A percentile compares a stretch with the other conserved stretches of the same genome.
These are phyloP conservation scores for Sphagnum fallax DNA, from an alignment of 228 moss, liverwort and hornwort genomes.

Conservation along the genomic window DNA sequence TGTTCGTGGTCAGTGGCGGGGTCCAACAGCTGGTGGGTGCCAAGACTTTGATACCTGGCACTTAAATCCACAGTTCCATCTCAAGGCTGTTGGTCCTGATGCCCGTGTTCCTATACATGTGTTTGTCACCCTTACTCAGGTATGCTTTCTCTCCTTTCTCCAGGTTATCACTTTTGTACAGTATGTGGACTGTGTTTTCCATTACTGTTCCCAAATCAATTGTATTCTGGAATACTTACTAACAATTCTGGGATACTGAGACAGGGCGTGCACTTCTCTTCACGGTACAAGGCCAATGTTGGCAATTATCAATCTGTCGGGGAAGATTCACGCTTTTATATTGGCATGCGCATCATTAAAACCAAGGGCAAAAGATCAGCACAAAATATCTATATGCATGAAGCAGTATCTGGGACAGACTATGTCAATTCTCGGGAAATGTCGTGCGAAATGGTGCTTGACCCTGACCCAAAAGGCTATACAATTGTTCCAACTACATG, in stretches of 20 bases:
- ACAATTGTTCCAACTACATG: slow-evolving; percentile 95
- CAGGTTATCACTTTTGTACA: neutral
- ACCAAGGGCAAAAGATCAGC: slow-evolving; percentile 84
- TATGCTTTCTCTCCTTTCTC: slow-evolving; percentile 10
- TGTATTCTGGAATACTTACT: neutral
- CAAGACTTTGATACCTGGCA: slow-evolving; percentile 99
- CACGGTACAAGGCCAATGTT: slow-evolving; percentile 67
- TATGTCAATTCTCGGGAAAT: slow-evolving; percentile 95
- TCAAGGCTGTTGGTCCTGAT: slow-evolving; percentile 89
- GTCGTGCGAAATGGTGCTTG: slow-evolving; percentile 92
- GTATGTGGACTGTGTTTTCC: neutral
- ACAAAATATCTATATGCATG: slow-evolving; percentile 83
- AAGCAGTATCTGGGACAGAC: slow-evolving; percentile 87
- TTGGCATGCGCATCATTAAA: slow-evolving; percentile 96
- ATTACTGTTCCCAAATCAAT: neutral
- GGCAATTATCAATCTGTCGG: slow-evolving; percentile 82
- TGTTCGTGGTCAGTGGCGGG: slow-evolving; percentile 95
- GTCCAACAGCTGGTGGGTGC: slow-evolving; percentile 93
- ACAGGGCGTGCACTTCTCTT: slow-evolving; percentile 88
- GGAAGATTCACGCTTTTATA: slow-evolving; percentile 71
- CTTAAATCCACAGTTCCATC: slow-evolving; percentile 89
- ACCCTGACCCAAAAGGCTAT: slow-evolving; percentile 95
- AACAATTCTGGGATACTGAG: neutral
- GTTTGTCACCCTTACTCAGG: slow-evolving; percentile 97
- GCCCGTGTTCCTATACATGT: slow-evolving; percentile 92